Conservation (phyloP, 352 stramenopile genomes). For the Nothophytophthora sp. region DNA sequence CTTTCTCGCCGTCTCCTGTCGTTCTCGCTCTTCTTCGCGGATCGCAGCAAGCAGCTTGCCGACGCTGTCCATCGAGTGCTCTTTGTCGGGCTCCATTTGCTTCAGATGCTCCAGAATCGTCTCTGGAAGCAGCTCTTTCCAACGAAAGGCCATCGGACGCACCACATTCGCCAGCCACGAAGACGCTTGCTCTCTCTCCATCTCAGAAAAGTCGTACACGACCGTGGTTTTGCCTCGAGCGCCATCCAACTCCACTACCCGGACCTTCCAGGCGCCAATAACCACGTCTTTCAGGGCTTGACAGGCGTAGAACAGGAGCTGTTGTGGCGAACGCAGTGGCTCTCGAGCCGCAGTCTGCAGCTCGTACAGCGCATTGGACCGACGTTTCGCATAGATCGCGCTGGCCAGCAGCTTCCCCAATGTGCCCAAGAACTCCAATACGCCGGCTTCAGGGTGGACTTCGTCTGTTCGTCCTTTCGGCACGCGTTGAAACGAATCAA, state of each 20-base stretch:
- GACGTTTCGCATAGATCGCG: conserved; percentile 64
- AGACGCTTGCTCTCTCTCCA: conserved; percentile 15
- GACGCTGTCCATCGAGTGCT: not conserved
- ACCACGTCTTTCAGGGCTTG: conserved; percentile 44
- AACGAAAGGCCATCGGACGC: conserved; percentile 40
- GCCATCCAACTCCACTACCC: conserved; percentile 57
- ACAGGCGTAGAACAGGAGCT: conserved; percentile 50
- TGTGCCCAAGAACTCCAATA: conserved; percentile 49
- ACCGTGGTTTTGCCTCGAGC: conserved; percentile 43
- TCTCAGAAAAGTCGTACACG: conserved; percentile 61
- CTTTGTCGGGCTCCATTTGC: conserved; percentile 1
- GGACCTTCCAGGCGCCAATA: conserved; percentile 57
- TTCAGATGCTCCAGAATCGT: conserved; percentile 37
- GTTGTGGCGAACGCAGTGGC: conserved; percentile 52
- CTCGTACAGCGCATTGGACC: conserved; percentile 48
- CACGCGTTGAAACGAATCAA: conserved; percentile 57
- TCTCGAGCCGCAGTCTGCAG: conserved; percentile 38
- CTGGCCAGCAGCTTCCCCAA: conserved; percentile 44
- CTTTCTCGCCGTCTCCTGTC: conserved; percentile 1
- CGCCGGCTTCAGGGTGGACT: conserved; percentile 61
- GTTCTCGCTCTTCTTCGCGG: conserved; percentile 21
- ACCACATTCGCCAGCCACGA: conserved; percentile 26
- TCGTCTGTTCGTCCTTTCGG: conserved; percentile 62
- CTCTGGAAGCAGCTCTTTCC: conserved; percentile 45
- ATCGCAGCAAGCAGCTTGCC: conserved; percentile 22